Evolutionary conservation across 495 filamentous ascomycete genomes (phyloP), one percentile per base, ranked within the genome.

Genomic region (Trichoderma gamsii): DNA sequence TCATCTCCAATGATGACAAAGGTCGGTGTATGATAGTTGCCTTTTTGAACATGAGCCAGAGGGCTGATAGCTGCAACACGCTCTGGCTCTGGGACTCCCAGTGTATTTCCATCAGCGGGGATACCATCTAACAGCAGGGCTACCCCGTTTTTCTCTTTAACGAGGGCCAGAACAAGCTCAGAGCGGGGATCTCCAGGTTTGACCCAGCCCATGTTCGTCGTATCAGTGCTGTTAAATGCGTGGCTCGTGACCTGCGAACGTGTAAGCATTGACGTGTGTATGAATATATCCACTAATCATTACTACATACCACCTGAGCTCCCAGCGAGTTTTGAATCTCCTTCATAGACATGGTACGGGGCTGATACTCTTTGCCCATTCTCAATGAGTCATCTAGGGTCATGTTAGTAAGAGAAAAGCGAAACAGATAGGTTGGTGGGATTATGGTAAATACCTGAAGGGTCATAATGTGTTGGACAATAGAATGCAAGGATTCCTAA

Each of bases 401-500:
- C 7, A 23, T 23, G n/a, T 21, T 52, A 11, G 4, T 18, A 18
- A 0, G 21, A 23, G 44, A 15, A 49, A n/a, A 49, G 44, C 7
- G 15, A 4, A 5, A 2, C 1, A 16, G 18, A 46, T 11, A 18
- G 1, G 18, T 18, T 16, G 21, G 21, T 52, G 49, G 16, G 7
- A 23, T 11, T 52, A 9, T 52, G 6, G 9, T 21, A 52, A 21
- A 52, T 52, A 52, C 49, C 76, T 56, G 29, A 41, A 32, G 61
- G 61, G 29, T 79, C 74, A 71, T 79, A 83, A 59, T 83, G 74
- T 0, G 75, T 75, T 0, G 85, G 84, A 59, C 76, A 77, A 67
- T 87, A 88, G 71, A 88, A 85, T 6, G 78, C 73, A 16, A 87
- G 72, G 13, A 86, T 80, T 0, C 80, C 84, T 2, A 80, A 68